Evolutionary conservation across 2,329 filamentous ascomycete species (phyloP).

Genomic region (Rugonectria rugulosa): DNA sequence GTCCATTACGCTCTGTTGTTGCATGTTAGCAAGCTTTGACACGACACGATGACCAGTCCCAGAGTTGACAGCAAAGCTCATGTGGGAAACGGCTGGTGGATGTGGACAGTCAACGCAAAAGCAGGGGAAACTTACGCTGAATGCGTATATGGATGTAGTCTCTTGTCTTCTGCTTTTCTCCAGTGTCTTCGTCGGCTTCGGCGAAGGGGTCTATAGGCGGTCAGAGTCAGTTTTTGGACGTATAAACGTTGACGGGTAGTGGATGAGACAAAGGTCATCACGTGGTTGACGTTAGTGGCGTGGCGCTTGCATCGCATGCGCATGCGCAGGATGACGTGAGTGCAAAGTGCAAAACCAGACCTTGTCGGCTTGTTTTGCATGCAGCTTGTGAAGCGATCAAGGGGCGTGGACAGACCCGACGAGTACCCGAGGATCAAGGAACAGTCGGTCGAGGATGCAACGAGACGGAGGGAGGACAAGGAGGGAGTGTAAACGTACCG

Average conservation of each 20-base stretch:
- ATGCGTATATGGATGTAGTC: constrained; percentile 99
- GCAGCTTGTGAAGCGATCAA: too few species aligned
- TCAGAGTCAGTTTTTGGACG: constrained; percentile 10
- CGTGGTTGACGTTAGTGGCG: too few species aligned
- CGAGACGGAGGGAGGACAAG: background rate
- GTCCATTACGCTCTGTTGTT: constrained; percentile 94
- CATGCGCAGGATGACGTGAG: too few species aligned
- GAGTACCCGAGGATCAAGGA: too few species aligned
- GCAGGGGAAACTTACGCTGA: constrained; percentile 74
- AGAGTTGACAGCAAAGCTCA: constrained; percentile 15
- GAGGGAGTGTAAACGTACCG: constrained; percentile 68
- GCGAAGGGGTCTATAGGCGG: constrained; percentile 90
- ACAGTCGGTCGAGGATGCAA: background rate
- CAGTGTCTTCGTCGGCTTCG: constrained; percentile 99
- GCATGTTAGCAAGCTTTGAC: constrained; percentile 39
- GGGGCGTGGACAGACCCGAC: too few species aligned
- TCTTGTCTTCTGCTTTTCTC: constrained; percentile 92
- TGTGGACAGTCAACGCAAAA: constrained; percentile 10
- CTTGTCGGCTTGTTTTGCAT: too few species aligned
- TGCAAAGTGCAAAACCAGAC: background rate
- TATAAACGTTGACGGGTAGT: background rate
- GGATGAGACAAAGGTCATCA: constrained; percentile 1
- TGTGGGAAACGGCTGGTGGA: constrained; percentile 14
- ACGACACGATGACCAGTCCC: constrained; percentile 1
- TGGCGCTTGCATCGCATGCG: too few species aligned